phyloP scores from a whole-genome alignment of 140 eudicot species.

The Flaveria floridana region DNA sequence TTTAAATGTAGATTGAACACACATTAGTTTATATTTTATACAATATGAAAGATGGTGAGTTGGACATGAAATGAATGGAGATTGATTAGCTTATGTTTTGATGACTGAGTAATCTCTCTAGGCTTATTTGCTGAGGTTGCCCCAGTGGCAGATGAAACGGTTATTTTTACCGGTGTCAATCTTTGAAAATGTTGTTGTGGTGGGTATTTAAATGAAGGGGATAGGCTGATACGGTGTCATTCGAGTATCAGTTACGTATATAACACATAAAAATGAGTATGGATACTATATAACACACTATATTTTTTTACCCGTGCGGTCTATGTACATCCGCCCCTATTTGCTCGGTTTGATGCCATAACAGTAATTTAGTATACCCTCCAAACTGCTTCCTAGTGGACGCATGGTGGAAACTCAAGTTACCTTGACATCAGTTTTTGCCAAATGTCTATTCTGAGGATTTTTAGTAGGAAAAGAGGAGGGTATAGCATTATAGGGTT shows the following conservation, averaged over 20 bases:
- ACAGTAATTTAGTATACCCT: too few relatives aligned
- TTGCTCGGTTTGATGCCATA: too few relatives aligned
- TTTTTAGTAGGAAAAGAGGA: background rate
- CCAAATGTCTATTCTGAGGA: too few relatives aligned
- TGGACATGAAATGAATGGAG: background rate
- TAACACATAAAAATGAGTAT: background rate
- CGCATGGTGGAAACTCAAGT: too few relatives aligned
- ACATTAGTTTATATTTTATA: background rate
- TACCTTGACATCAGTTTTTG: too few relatives aligned
- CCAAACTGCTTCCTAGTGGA: too few relatives aligned
- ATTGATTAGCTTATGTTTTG: too few relatives aligned
- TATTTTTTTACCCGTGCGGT: too few relatives aligned
- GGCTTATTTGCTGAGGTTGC: background rate
- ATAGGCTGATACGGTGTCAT: background rate
- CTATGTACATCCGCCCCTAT: too few relatives aligned
- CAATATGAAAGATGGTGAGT: background rate
- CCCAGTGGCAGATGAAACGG: background rate
- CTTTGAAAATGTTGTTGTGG: background rate
- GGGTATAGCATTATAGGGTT: background rate
- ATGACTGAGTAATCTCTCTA: background rate
- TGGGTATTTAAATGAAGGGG: too few relatives aligned
- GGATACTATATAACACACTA: background rate
- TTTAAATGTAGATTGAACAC: background rate
- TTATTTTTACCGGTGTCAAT: background rate
- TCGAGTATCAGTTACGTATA: background rate